Evolutionary conservation across 225 moss, liverwort and hornwort genomes (phyloP), one percentile per base, ranked within the genome.

Genomic region (Anthoceros angustus): DNA sequence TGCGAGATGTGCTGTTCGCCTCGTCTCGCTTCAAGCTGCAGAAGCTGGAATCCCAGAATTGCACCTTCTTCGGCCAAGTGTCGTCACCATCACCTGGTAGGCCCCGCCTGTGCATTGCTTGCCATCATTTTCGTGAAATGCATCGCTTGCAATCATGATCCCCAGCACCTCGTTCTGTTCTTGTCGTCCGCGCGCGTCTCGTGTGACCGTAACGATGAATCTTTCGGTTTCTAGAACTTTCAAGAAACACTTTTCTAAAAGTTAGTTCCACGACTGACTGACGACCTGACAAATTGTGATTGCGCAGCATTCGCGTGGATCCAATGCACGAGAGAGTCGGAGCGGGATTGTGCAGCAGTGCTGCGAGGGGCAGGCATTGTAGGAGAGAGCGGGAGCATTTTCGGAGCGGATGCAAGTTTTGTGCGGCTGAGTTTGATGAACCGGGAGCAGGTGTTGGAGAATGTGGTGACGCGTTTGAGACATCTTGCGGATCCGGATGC

Each of bases 241-340:
- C 32, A 32, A 32, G 32, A 1, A 32, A 1, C 4, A 32, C 32
- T 32, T 32, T 32, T 32, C 2, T 32, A 1, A 1, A 4, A 32
- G 32, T 62, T 38, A 41, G 42, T 9, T 48, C 9, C 41, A 7
- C 10, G 26, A 38, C 6, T 6, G 23, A 15, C 26, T 55, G 0
- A 2, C 39, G 38, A 61, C 2, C 9, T 55, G 12, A 63, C 39
- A 39, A 9, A 40, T 62, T 41, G 43, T 11, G 45, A 26, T 32
- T 8, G 63, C n/a, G 14, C 78, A 84, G 86, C 77, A 9, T 86
- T 84, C 38, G 84, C 89, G 9, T 89, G 86, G 86, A 25, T 86
- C 69, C 72, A 41, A 62, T 86, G 88, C 76, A 77, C 80, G 12
- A 11, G 49, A 38, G 67, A 79, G 50, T 77, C 78, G 66, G 84